Percentiles rank a stretch among this genome's conserved stretches.
Conservation (phyloP, 768 basidiomycete species). For the Lactarius hengduanensis region DNA sequence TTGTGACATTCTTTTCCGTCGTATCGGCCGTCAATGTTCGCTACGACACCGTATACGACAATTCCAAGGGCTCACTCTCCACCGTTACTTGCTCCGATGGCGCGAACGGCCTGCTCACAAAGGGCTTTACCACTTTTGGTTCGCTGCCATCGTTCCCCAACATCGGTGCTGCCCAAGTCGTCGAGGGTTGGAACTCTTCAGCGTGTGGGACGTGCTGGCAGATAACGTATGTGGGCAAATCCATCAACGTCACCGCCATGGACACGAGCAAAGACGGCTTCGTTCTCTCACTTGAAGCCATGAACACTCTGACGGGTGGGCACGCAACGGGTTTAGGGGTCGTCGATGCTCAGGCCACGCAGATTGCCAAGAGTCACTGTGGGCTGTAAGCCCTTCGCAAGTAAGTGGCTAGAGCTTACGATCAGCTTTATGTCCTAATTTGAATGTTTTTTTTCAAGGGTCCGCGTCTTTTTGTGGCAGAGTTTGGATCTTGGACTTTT, state of each 20-base stretch:
- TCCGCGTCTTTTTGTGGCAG: background rate
- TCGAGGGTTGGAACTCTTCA: slow-evolving; percentile 35
- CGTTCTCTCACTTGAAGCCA: slow-evolving; percentile 38
- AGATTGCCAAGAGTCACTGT: slow-evolving; percentile 49
- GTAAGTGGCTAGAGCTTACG: background rate
- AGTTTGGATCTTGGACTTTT: background rate
- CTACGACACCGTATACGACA: slow-evolving; percentile 38
- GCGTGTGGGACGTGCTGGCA: slow-evolving; percentile 39
- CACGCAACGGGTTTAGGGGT: slow-evolving; percentile 49
- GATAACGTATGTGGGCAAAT: slow-evolving; percentile 33
- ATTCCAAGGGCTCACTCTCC: slow-evolving; percentile 28
- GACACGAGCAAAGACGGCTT: slow-evolving; percentile 33
- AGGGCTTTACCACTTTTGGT: slow-evolving; percentile 38
- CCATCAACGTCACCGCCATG: slow-evolving; percentile 36
- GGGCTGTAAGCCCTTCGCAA: slow-evolving; percentile 39
- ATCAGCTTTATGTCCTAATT: background rate
- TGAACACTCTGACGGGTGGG: slow-evolving; percentile 40
- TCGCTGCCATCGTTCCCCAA: slow-evolving; percentile 36
- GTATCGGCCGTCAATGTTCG: slow-evolving; percentile 26
- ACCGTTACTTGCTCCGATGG: slow-evolving; percentile 38
- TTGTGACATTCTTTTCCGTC: slow-evolving; percentile 24
- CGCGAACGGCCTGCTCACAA: slow-evolving; percentile 34
- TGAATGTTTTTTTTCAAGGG: background rate
- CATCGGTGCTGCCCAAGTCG: slow-evolving; percentile 37
- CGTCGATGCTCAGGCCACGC: slow-evolving; percentile 43